Evolutionary conservation across 1,284 basidiomycete genomes (phyloP).

Genomic region (Pseudozyma sp.): DNA sequence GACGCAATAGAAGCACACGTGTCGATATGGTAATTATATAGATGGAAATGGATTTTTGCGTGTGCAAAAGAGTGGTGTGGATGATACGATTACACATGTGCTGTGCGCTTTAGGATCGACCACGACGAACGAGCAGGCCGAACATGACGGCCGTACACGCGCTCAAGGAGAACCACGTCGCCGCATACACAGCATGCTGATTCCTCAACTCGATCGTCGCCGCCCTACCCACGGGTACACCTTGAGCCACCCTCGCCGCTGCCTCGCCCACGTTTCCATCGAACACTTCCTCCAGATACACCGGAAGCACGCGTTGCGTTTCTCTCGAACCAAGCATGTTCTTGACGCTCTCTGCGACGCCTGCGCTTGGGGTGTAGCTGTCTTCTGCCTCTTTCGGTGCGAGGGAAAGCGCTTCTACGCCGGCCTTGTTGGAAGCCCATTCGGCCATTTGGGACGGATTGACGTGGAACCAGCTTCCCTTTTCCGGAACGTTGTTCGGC

Average conservation of each 20-base stretch:
- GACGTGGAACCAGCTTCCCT: conserved; percentile 88
- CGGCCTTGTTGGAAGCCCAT: conserved; percentile 84
- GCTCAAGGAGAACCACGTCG: conserved; percentile 78
- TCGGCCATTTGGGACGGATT: conserved; percentile 83
- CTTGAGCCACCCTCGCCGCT: conserved; percentile 76
- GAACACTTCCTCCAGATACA: conserved; percentile 65
- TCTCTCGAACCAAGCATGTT: conserved; percentile 33
- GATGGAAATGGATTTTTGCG: not conserved
- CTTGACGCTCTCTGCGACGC: conserved; percentile 42
- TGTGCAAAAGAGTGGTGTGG: conserved; percentile 1
- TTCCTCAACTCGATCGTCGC: conserved; percentile 90
- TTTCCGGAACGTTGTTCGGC: conserved; percentile 84
- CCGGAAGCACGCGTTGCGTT: conserved; percentile 49
- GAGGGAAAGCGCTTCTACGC: conserved; percentile 72
- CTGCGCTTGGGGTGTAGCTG: conserved; percentile 48
- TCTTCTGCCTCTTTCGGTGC: conserved; percentile 7
- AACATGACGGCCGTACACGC: conserved; percentile 62
- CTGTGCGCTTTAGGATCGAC: conserved; percentile 18
- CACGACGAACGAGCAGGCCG: conserved; percentile 43
- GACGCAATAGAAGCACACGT: not conserved
- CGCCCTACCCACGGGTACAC: conserved; percentile 85
- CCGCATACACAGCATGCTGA: conserved; percentile 92
- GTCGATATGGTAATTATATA: no score
- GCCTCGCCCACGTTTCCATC: conserved; percentile 81
- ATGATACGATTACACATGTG: not conserved